phyloP scores from a whole-genome alignment of 805 yeast species.

The Limtongia smithiae region DNA sequence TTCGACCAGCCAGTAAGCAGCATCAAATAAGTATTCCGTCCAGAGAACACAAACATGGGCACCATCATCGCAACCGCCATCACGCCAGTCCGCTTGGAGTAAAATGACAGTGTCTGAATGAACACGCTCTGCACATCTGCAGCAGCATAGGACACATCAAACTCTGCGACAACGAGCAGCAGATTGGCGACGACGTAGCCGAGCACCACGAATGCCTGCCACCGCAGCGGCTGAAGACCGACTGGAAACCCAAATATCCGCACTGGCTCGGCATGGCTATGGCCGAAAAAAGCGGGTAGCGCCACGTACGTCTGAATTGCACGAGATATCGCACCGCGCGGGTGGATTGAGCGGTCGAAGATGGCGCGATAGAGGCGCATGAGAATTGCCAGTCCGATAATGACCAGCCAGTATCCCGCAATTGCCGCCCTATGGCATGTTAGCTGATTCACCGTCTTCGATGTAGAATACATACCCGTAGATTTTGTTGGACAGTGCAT shows the following conservation, averaged over 20 bases:
- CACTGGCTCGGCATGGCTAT: constrained; percentile 31
- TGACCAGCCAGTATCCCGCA: constrained; percentile 7
- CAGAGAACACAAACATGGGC: constrained; percentile 58
- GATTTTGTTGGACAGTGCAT: constrained; percentile 1
- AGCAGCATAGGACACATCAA: constrained; percentile 8
- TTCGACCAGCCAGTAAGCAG: constrained; percentile 60
- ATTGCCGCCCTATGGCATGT: neutral
- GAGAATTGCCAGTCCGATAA: constrained; percentile 1
- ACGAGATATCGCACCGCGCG: constrained; percentile 2
- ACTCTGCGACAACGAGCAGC: constrained; percentile 32
- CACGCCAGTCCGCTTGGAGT: constrained; percentile 31
- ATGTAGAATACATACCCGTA: constrained; percentile 6
- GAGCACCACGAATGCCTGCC: constrained; percentile 39
- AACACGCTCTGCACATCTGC: neutral
- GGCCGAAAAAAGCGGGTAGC: constrained; percentile 33
- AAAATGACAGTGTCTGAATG: constrained; percentile 1
- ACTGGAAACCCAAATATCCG: constrained; percentile 20
- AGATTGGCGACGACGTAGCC: constrained; percentile 38
- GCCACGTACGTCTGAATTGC: constrained; percentile 13
- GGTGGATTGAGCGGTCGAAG: neutral
- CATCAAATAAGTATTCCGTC: constrained; percentile 68
- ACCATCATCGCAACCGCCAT: constrained; percentile 43
- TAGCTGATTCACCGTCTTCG: neutral
- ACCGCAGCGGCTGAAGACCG: constrained; percentile 41
- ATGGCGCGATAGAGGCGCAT: neutral